Percentiles rank a stretch among this genome's conserved stretches.
Evolutionary conservation across 371 early-diverging fungal genomes (phyloP).

Genomic region (Mortierella sp.): DNA sequence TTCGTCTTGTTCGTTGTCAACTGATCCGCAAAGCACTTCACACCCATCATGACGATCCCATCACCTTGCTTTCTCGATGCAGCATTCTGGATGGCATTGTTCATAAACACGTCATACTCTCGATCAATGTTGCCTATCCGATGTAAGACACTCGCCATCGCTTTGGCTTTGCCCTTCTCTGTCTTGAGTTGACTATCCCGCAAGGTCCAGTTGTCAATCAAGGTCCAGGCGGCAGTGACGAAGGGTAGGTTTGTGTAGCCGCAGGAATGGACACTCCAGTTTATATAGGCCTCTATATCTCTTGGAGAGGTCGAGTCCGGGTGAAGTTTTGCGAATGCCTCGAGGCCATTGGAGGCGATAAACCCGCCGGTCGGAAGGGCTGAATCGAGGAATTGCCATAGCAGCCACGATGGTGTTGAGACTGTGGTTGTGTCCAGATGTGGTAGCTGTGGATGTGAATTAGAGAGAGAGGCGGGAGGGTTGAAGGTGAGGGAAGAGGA

Average conservation of each 20-base stretch:
- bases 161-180: slow-evolving; percentile 28
- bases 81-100: slow-evolving; percentile 53
- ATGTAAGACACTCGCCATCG: slow-evolving; percentile 35
- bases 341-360: slow-evolving; percentile 85
- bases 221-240: slow-evolving; percentile 69
- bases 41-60: slow-evolving; percentile 54
- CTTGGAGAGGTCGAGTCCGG: slow-evolving; percentile 24
- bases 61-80: slow-evolving; percentile 52
- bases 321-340: slow-evolving; percentile 63
- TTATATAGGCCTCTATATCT: slow-evolving; percentile 43
- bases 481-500: no score
- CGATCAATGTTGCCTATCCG: slow-evolving; percentile 45
- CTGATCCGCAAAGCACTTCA: slow-evolving; percentile 53
- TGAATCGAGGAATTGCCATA: slow-evolving; percentile 89
- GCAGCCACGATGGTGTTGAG: slow-evolving; percentile 67
- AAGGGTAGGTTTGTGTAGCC: slow-evolving; percentile 77
- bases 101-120: slow-evolving; percentile 53
- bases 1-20: slow-evolving; percentile 5
- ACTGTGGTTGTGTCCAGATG: slow-evolving; percentile 32
- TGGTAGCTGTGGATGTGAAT: not conserved
- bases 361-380: slow-evolving; percentile 93
- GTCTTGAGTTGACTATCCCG: slow-evolving; percentile 46
- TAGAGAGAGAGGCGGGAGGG: no score
- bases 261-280: slow-evolving; percentile 67
- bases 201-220: slow-evolving; percentile 39